Evolutionary conservation across 768 basidiomycete species (phyloP).

Genomic region (Royoungia palumana): DNA sequence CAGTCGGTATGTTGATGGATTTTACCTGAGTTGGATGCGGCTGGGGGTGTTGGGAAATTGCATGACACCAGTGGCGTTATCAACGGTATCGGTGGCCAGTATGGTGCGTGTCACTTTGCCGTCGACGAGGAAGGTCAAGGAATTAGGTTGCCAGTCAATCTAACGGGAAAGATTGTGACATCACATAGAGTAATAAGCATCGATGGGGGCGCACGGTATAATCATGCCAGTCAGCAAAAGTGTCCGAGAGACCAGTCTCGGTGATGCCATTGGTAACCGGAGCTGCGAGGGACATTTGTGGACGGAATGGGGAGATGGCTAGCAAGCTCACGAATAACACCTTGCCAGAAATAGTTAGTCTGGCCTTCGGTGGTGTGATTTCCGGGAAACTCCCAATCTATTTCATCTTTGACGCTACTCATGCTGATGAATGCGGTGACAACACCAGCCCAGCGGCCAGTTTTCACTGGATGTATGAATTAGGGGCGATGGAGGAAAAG

Average conservation of each 20-base stretch:
- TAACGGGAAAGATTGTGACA: conserved; percentile 24
- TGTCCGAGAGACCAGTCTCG: conserved; percentile 52
- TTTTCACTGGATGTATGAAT: conserved; percentile 52
- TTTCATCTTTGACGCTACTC: conserved; percentile 81
- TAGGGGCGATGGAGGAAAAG: background rate
- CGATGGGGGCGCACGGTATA: conserved; percentile 53
- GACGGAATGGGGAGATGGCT: background rate
- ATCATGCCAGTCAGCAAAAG: conserved; percentile 69
- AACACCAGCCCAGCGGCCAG: conserved; percentile 75
- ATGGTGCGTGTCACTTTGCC: conserved; percentile 68
- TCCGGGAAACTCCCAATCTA: conserved; percentile 86
- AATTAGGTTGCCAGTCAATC: conserved; percentile 79
- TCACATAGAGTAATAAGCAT: background rate
- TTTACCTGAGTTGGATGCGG: conserved; percentile 74
- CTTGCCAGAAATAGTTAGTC: conserved; percentile 81
- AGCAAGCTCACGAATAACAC: conserved; percentile 52
- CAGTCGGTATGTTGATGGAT: background rate
- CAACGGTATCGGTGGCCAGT: conserved; percentile 54
- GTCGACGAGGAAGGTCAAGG: conserved; percentile 66
- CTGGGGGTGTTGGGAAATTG: conserved; percentile 77
- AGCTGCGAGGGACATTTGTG: conserved; percentile 29
- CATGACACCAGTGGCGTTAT: conserved; percentile 47
- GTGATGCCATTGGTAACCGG: conserved; percentile 47
- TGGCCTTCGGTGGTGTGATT: conserved; percentile 60
- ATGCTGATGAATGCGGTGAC: conserved; percentile 85